Conservation (phyloP, 345 rosid genomes). For the Aegle marmelos region DNA sequence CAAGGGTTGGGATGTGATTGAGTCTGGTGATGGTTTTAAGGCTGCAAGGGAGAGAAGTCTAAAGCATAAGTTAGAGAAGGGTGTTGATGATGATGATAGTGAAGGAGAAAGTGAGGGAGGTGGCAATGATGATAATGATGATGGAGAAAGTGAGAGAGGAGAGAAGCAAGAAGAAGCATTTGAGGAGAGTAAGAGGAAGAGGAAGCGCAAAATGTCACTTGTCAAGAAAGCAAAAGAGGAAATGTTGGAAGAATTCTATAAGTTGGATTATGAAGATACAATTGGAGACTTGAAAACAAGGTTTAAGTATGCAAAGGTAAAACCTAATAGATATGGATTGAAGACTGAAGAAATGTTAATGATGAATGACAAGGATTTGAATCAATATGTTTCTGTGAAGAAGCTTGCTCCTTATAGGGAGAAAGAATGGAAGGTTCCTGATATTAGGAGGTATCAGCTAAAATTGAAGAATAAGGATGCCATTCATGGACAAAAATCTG, state of each 20-base stretch:
- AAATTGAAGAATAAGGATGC: conserved; percentile 51
- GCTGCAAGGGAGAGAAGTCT: conserved; percentile 60
- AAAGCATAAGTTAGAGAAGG: conserved; percentile 36
- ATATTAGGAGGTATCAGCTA: conserved; percentile 41
- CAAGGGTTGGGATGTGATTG: conserved; percentile 58
- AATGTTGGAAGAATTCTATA: conserved; percentile 83
- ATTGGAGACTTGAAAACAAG: conserved; percentile 85
- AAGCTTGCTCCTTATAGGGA: conserved; percentile 75
- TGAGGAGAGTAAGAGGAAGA: conserved; percentile 60
- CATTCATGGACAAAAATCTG: conserved; percentile 21
- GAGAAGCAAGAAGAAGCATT: conserved; percentile 15
- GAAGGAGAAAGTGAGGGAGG: conserved; percentile 19
- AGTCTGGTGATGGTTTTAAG: conserved; percentile 52
- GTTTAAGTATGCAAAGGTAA: conserved; percentile 75
- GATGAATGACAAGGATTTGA: conserved; percentile 71
- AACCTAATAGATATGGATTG: conserved; percentile 63
- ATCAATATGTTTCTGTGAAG: conserved; percentile 81
- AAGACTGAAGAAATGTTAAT: conserved; percentile 54
- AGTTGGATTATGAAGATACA: conserved; percentile 89
- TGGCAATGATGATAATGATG: conserved; percentile 9
- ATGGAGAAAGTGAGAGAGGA: conserved; percentile 11
- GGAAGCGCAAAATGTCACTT: conserved; percentile 61
- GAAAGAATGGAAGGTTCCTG: conserved; percentile 74
- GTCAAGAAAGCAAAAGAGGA: conserved; percentile 66
- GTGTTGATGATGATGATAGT: conserved; percentile 14